A percentile compares a stretch with the other conserved stretches of the same genome.
These are phyloP conservation scores for Pelargonium citronellum DNA, from an alignment of 441 rosid species.

Conservation along the genomic window DNA sequence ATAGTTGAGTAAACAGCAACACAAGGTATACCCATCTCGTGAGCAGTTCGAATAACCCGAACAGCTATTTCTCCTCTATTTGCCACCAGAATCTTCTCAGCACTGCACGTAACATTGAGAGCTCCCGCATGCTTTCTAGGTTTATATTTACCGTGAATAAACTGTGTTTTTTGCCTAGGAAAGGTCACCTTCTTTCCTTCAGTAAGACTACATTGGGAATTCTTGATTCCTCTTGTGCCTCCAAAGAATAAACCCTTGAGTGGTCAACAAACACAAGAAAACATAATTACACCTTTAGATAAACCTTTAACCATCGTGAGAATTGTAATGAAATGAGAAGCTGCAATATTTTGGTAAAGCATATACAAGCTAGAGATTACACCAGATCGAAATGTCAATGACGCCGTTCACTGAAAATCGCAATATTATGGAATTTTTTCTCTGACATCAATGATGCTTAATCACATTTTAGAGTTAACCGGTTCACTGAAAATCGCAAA, in stretches of 20 bases:
- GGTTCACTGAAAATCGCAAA: neutral
- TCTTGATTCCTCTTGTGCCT: conserved; percentile 38
- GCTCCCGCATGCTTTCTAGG: conserved; percentile 45
- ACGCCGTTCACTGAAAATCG: neutral
- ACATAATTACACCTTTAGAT: neutral
- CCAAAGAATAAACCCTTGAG: conserved; percentile 49
- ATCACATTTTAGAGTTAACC: neutral
- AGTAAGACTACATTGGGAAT: conserved; percentile 57
- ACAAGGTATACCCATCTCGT: conserved; percentile 98
- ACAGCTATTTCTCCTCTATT: conserved; percentile 96
- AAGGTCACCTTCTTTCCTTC: conserved; percentile 44
- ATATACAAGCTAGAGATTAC: neutral
- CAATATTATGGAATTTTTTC: too few relatives aligned
- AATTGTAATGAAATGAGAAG: neutral
- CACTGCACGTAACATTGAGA: conserved; percentile 50
- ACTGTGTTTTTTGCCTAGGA: conserved; percentile 42
- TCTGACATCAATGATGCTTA: too few relatives aligned
- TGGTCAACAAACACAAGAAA: conserved; percentile 12
- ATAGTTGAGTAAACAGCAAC: conserved; percentile 95
- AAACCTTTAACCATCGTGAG: neutral
- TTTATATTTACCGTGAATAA: conserved; percentile 30
- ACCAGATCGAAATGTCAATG: neutral
- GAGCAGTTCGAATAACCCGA: conserved; percentile 93
- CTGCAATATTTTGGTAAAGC: neutral
- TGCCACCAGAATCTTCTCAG: conserved; percentile 84